Conservation (phyloP, 78 protist genomes). For the Dictyostelium brefeldianum region DNA sequence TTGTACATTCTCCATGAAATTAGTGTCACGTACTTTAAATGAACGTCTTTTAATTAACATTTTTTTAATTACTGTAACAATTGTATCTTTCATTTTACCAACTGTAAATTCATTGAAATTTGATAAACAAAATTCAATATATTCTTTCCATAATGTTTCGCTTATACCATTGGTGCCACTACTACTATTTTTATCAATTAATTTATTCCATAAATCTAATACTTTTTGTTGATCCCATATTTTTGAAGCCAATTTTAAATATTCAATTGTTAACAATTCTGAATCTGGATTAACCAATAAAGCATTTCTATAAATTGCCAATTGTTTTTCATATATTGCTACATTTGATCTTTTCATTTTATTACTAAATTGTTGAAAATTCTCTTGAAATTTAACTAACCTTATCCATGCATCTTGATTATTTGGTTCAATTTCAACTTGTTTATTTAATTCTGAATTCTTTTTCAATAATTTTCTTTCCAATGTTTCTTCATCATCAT, state of each 20-base stretch:
- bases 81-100: not conserved
- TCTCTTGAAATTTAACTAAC: conserved; percentile 57
- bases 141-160: conserved; percentile 47
- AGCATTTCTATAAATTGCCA: conserved; percentile 42
- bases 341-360: not conserved
- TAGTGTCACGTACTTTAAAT: not conserved
- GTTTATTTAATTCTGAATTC: conserved; percentile 35
- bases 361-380: conserved; percentile 9
- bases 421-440: not conserved
- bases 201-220: conserved; percentile 23
- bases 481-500: not conserved
- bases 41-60: conserved; percentile 29
- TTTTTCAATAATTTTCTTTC: conserved; percentile 11
- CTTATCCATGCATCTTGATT: conserved; percentile 31
- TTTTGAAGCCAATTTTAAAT: conserved; percentile 15
- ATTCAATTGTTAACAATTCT: conserved; percentile 22
- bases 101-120: conserved; percentile 41
- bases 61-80: not conserved
- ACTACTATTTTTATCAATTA: not conserved
- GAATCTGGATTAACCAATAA: conserved; percentile 41
- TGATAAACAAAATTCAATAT: conserved; percentile 25
- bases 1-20: conserved; percentile 22
- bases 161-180: not conserved
- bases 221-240: conserved; percentile 63
- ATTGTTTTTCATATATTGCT: conserved; percentile 42